Percentiles rank a stretch among this genome's conserved stretches.
These are phyloP conservation scores for Hordeum pubiflorum DNA, from an alignment of 202 grass and related monocot genomes.

Conservation along the genomic window DNA sequence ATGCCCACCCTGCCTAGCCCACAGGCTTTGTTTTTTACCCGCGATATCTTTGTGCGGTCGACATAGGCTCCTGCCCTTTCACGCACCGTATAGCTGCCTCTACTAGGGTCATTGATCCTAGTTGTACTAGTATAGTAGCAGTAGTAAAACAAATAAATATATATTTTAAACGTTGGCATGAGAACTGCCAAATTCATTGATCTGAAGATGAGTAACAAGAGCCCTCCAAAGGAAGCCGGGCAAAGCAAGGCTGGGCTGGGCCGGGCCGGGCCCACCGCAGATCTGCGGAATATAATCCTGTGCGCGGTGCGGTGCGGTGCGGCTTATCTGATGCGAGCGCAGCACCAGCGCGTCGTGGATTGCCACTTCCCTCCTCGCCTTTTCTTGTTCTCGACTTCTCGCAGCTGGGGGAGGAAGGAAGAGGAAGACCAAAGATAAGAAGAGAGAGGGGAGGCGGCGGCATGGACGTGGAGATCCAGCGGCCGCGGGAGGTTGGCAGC, in stretches of 20 bases:
- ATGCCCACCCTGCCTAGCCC: background rate
- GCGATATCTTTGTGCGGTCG: no score
- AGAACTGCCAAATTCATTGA: no score
- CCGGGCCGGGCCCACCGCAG: background rate
- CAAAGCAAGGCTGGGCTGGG: background rate
- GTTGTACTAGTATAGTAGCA: background rate
- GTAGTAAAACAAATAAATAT: no score
- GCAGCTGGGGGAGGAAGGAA: background rate
- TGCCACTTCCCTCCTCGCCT: background rate
- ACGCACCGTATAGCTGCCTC: background rate
- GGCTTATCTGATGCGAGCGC: slow-evolving; percentile 18
- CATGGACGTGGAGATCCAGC: slow-evolving; percentile 53
- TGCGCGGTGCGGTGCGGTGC: slow-evolving; percentile 5
- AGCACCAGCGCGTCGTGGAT: background rate
- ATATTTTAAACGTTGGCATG: no score
- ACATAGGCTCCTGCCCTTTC: background rate
- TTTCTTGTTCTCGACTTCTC: slow-evolving; percentile 1
- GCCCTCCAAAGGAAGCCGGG: background rate
- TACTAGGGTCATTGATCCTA: background rate
- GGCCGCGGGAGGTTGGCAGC: slow-evolving; percentile 24
- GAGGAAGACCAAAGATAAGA: background rate
- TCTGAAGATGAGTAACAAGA: no score
- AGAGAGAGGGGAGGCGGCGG: background rate
- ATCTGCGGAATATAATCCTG: slow-evolving; percentile 23
- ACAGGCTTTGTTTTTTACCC: background rate